Conservation (phyloP, 148 eudicot species). For the Polygonum aviculare region DNA sequence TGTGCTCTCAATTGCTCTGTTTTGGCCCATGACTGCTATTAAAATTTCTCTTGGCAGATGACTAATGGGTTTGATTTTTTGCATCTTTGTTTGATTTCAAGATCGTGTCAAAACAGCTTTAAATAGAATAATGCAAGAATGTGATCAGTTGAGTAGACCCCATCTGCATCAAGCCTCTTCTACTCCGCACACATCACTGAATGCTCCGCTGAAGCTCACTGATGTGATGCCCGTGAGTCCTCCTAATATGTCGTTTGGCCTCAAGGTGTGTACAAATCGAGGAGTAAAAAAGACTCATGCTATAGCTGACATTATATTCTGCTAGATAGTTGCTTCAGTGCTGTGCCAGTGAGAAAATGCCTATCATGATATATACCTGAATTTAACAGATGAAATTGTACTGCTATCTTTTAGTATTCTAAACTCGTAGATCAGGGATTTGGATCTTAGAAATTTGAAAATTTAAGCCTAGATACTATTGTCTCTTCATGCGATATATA, state of each 20-base stretch:
- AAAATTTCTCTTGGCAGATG: not conserved
- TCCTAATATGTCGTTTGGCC: conserved; percentile 48
- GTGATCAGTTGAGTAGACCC: conserved; percentile 75
- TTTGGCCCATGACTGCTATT: conserved; percentile 9
- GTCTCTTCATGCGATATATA: not conserved
- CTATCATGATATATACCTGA: not conserved
- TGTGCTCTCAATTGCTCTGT: conserved; percentile 7
- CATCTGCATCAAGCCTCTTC: conserved; percentile 34
- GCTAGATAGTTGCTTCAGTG: not conserved
- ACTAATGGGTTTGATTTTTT: conserved; percentile 3
- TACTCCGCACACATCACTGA: conserved; percentile 39
- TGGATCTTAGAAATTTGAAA: not conserved
- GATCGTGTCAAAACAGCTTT: conserved; percentile 68
- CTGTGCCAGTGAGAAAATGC: not conserved
- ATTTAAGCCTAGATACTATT: not conserved
- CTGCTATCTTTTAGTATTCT: not conserved
- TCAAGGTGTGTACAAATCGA: conserved; percentile 51
- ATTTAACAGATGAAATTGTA: not conserved
- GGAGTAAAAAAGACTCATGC: not conserved
- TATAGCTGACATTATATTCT: not conserved
- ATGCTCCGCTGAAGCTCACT: conserved; percentile 43
- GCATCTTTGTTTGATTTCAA: conserved; percentile 24
- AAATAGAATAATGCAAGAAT: conserved; percentile 61
- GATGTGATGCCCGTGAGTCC: conserved; percentile 72
- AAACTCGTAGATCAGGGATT: not conserved